Percentiles rank a stretch among this genome's conserved stretches.
phyloP scores from a whole-genome alignment of 768 basidiomycete genomes.

The Phaffia tasmanica region DNA sequence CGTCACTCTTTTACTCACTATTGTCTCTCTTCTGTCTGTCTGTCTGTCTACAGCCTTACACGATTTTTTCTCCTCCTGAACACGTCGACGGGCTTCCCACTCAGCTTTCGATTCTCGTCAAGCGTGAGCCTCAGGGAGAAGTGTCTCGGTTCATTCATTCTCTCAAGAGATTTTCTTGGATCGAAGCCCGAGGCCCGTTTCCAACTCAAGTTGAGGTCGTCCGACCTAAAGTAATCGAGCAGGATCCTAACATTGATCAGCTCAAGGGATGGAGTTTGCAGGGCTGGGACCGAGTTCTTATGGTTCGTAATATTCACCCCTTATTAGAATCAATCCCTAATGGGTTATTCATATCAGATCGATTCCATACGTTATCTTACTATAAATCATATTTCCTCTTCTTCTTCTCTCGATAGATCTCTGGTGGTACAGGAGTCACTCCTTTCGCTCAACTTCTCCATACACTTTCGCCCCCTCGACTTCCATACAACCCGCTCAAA shows the following conservation, averaged over 20 bases:
- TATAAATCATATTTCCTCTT: not conserved
- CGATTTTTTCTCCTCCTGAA: slow-evolving; percentile 22
- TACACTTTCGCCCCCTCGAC: slow-evolving; percentile 16
- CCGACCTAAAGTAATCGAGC: slow-evolving; percentile 5
- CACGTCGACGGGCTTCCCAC: slow-evolving; percentile 15
- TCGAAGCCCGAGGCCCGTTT: slow-evolving; percentile 21
- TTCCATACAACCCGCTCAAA: not conserved
- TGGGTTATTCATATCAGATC: not conserved
- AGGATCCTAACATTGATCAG: not conserved
- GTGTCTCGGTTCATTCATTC: slow-evolving; percentile 22
- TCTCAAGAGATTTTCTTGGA: slow-evolving; percentile 23
- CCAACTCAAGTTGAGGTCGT: slow-evolving; percentile 17
- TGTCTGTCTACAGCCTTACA: slow-evolving; percentile 21
- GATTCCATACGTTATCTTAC: not conserved
- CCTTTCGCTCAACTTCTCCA: slow-evolving; percentile 25
- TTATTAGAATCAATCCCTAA: not conserved
- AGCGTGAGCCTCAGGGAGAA: slow-evolving; percentile 18
- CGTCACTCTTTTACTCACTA: not conserved
- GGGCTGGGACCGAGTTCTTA: slow-evolving; percentile 24
- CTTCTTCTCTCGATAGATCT: slow-evolving; percentile 15
- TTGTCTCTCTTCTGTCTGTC: not conserved
- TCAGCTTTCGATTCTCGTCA: slow-evolving; percentile 24
- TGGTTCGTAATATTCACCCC: slow-evolving; percentile 11
- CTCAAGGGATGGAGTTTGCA: slow-evolving; percentile 19
- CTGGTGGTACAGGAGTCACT: slow-evolving; percentile 23